These are phyloP conservation scores for Penicillium decumbens DNA, from an alignment of 2,329 filamentous ascomycete species.

Conservation along the genomic window DNA sequence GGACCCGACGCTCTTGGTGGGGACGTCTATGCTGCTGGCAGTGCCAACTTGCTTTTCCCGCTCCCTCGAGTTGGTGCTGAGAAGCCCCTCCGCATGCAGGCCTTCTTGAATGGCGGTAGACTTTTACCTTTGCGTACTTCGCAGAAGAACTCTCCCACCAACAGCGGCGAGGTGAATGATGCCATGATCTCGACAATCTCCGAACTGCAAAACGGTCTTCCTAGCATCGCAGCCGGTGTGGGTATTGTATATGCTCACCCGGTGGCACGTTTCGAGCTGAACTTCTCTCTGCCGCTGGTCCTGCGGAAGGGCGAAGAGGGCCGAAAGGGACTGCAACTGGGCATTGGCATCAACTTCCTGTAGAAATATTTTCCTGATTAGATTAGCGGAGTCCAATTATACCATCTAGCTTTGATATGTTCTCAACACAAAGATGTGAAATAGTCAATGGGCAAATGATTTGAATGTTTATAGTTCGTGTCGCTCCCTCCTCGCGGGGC, in stretches of 20 bases:
- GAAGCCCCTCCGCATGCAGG: constrained; percentile 77
- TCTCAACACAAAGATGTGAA: not conserved
- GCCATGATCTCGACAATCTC: constrained; percentile 56
- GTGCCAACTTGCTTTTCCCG: constrained; percentile 78
- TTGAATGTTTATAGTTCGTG: not conserved
- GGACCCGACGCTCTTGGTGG: constrained; percentile 81
- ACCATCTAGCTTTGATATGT: constrained; percentile 6
- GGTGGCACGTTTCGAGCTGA: constrained; percentile 88
- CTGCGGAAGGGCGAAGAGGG: constrained; percentile 77
- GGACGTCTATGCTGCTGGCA: constrained; percentile 85
- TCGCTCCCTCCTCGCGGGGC: not conserved
- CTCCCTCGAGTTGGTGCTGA: constrained; percentile 76
- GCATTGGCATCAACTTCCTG: constrained; percentile 94
- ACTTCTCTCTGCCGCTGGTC: constrained; percentile 84
- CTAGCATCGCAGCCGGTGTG: constrained; percentile 79
- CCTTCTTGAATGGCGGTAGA: constrained; percentile 86
- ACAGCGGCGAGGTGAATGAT: constrained; percentile 43
- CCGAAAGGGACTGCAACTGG: constrained; percentile 87
- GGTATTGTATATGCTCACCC: constrained; percentile 94
- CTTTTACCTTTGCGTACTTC: constrained; percentile 68
- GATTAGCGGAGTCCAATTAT: constrained; percentile 17
- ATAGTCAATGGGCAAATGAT: not conserved
- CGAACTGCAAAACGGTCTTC: constrained; percentile 69
- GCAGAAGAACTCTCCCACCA: constrained; percentile 46
- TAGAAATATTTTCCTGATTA: constrained; percentile 45